phyloP scores from a whole-genome alignment of 306 rosid species.

The Leucaena leucocephala region DNA sequence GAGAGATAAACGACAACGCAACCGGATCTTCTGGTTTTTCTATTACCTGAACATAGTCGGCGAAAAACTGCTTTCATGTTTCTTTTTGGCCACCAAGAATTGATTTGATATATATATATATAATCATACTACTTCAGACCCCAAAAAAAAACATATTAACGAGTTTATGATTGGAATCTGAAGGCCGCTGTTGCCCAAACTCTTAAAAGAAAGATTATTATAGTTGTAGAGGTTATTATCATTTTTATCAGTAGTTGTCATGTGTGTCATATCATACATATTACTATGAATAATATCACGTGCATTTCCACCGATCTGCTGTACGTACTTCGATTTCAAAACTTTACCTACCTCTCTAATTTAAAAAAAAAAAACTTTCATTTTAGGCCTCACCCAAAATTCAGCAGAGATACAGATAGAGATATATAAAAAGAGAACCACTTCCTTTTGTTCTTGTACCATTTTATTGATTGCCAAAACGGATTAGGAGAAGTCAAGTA shows the following conservation, averaged over 20 bases:
- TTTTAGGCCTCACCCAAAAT: not conserved
- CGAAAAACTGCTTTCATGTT: not conserved
- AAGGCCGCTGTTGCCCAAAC: not conserved
- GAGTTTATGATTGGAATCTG: not conserved
- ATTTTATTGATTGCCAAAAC: not conserved
- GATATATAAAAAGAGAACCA: not conserved
- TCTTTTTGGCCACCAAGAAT: too few relatives aligned
- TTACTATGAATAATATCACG: not conserved
- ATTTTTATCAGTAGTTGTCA: not conserved
- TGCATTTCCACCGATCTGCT: not conserved
- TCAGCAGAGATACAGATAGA: not conserved
- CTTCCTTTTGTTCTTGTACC: not conserved
- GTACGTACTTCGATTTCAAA: not conserved
- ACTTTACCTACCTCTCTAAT: not conserved
- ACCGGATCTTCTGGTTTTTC: not conserved
- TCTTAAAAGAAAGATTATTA: not conserved
- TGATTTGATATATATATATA: not conserved
- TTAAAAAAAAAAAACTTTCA: too few relatives aligned
- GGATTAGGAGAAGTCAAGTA: not conserved
- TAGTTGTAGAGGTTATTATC: not conserved
- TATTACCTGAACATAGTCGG: not conserved
- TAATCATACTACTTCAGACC: not conserved
- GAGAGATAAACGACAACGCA: not conserved
- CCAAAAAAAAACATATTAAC: too few relatives aligned
- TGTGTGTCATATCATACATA: not conserved